Conservation (phyloP, 805 yeast species). For the Suhomyces emberorum region DNA sequence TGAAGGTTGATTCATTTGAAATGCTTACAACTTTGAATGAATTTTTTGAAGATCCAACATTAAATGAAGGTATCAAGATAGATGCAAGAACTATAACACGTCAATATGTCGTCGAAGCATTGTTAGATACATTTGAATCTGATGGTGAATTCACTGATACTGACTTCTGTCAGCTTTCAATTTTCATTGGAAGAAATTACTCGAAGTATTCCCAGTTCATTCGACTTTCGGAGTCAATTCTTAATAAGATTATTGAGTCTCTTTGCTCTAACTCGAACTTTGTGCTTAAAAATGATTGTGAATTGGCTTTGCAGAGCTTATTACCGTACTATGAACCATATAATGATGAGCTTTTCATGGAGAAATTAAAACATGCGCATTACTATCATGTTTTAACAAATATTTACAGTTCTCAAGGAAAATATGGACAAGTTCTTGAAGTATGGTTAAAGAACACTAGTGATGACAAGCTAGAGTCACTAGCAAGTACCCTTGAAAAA, state of each 20-base stretch:
- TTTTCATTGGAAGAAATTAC: conserved; percentile 75
- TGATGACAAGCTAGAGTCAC: conserved; percentile 8
- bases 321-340: conserved; percentile 64
- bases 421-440: conserved; percentile 50
- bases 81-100: conserved; percentile 45
- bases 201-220: conserved; percentile 86
- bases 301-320: conserved; percentile 71
- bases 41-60: conserved; percentile 72
- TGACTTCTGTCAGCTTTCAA: conserved; percentile 43
- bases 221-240: conserved; percentile 58
- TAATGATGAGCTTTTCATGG: conserved; percentile 46
- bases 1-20: conserved; percentile 54
- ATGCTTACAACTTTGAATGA: conserved; percentile 71
- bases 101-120: conserved; percentile 73
- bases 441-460: conserved; percentile 41
- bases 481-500: conserved; percentile 27
- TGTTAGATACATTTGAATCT: conserved; percentile 55
- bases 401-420: conserved; percentile 53
- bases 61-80: conserved; percentile 47
- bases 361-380: conserved; percentile 50
- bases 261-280: conserved; percentile 44
- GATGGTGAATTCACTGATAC: conserved; percentile 20
- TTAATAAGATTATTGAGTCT: conserved; percentile 46
- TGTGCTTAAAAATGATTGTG: conserved; percentile 54
- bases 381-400: conserved; percentile 58